Evolutionary conservation across 2,329 filamentous ascomycete genomes (phyloP), one percentile per base, ranked within the genome.

Genomic region (Ophiosphaerella herpotricha): DNA sequence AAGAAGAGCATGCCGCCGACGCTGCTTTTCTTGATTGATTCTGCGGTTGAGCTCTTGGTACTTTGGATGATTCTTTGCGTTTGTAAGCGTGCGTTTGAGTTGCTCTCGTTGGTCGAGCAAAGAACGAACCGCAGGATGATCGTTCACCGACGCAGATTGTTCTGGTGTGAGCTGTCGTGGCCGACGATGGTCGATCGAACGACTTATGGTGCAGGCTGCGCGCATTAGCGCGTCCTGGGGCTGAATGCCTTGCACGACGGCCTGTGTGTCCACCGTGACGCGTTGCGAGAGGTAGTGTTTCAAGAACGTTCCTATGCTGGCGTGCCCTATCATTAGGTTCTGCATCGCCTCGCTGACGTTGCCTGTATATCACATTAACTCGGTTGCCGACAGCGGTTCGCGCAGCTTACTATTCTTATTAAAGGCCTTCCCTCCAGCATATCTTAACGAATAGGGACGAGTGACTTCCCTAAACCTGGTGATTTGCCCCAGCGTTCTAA

Each of bases 321-420:
- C 49, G 32, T 70, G 50, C 21, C 62, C 54, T 46, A 72, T 70
- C 18, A 72, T 72, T 14, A 70, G 40, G 42, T 72, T 72, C 43
- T 64, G 50, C 46, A 67, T 55, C 7, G 61, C 56, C 50, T 71
- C 56, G 46, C 66, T 71, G 29, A 71, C 54, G 6, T 64, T 61
- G 4, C 49, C 57, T 66, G 40, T 11, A 4, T 29, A 48, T n/a
- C n/a, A n/a, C n/a, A n/a, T n/a, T n/a, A n/a, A n/a, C n/a, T n/a
- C n/a, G n/a, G n/a, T n/a, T n/a, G n/a, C n/a, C n/a, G n/a, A n/a
- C n/a, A n/a, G n/a, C 5, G 38, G 29, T 34, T 48, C 8, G 32
- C 34, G 31, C 33, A 45, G 67, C 70, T 66, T 58, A 76, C 67
- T 26, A 48, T 70, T 75, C 38, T 71, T 48, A 50, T 76, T 74